phyloP scores from a whole-genome alignment of 495 filamentous ascomycete genomes.

The Penicillium bovifimosum region DNA sequence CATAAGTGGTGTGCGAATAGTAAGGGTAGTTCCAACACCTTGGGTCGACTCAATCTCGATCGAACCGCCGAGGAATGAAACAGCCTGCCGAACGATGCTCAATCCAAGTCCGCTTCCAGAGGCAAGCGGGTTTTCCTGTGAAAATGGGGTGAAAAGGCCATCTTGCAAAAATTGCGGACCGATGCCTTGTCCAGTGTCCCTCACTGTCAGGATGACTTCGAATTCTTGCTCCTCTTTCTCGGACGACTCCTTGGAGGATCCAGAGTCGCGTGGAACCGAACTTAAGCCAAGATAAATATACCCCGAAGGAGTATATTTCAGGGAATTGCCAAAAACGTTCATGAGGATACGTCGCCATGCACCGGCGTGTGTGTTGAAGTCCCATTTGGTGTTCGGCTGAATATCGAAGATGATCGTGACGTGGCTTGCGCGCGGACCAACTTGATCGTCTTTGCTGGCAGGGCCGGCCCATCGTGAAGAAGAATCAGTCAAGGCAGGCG shows the following conservation, averaged over 20 bases:
- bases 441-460: not conserved
- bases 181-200: slow-evolving; percentile 65
- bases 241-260: not conserved
- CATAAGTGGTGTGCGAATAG: slow-evolving; percentile 37
- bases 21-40: slow-evolving; percentile 48
- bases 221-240: not conserved
- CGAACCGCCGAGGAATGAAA: slow-evolving; percentile 21
- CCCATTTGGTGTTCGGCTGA: slow-evolving; percentile 42
- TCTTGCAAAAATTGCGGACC: slow-evolving; percentile 48
- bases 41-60: slow-evolving; percentile 25
- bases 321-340: slow-evolving; percentile 43
- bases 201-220: slow-evolving; percentile 38
- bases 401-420: slow-evolving; percentile 55
- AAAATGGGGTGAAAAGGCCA: slow-evolving; percentile 61
- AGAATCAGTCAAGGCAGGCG: slow-evolving; percentile 12
- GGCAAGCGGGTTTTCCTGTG: slow-evolving; percentile 59
- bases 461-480: slow-evolving; percentile 9
- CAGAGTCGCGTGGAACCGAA: not conserved
- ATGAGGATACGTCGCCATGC: slow-evolving; percentile 50
- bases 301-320: slow-evolving; percentile 41
- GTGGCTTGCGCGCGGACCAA: slow-evolving; percentile 4
- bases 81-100: slow-evolving; percentile 36
- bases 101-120: slow-evolving; percentile 67
- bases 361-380: slow-evolving; percentile 55
- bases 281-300: slow-evolving; percentile 31